Base-by-base conservation (phyloP, 2,329 filamentous ascomycete species). In the Pseudofabraea citricarpa region DNA sequence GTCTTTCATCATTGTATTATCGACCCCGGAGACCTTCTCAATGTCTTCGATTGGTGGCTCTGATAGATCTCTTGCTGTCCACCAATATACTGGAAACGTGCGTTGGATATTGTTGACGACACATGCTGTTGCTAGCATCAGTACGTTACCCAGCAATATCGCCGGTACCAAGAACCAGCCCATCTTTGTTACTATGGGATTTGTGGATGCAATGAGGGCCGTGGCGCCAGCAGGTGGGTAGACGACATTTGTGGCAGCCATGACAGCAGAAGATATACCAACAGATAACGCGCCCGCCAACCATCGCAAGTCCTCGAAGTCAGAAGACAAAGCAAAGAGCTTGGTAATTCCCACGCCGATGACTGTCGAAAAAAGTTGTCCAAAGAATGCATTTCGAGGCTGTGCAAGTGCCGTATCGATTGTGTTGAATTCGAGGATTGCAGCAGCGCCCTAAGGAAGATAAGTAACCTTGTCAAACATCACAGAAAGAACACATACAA, bases 211-310 rank as follows among this genome's bases (percentile, higher is more conserved):
- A 20, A 90, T 65, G 1, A 90, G 64, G 0, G 83, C 85, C 1
- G 85, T 90, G 7, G 85, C 85, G 4, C 86, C 85, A 0, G 83
- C 85, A 0, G 85, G 86, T 0, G 85, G 85, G 52, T 90, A 83
- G 0, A 86, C 72, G 0, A 84, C 88, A 41, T 82, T 83, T 2
- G 84, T 89, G 18, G 87, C 55, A 0, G 72, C 73, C 85, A 89
- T 90, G 44, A 79, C 45, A 1, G 74, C 68, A 1, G 78, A 85
- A 0, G 84, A 74, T 3, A 73, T 59, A 0, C 79, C 83, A 51
- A 83, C 87, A 1, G 81, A 69, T 0, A 89, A 63, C 9, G 83
- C 76, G 9, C 79, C 84, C 1, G 73, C 83, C 0, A 87, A 56
- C 74, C 80, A 86, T 22, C 75, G 74, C 22, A 85, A 64, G 1